Evolutionary conservation across 2,329 filamentous ascomycete species (phyloP).

Genomic region (Paecilomyces formosus): DNA sequence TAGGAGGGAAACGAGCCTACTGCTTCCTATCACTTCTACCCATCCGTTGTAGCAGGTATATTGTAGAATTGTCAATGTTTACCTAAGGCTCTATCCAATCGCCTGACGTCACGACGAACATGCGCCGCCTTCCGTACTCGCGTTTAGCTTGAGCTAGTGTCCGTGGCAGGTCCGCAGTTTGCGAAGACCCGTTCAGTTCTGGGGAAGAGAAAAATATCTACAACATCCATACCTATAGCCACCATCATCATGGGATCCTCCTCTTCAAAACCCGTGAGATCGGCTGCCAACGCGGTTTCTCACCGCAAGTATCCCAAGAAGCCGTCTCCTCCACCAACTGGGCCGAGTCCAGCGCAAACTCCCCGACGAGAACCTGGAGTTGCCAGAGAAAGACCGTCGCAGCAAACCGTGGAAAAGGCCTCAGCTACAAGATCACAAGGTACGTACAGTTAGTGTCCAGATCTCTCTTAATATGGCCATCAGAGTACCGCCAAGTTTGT

Average conservation of each 20-base stretch:
- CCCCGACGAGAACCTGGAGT: slow-evolving; percentile 1
- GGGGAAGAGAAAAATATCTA: neutral
- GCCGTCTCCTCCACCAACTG: slow-evolving; percentile 30
- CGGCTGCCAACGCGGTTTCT: slow-evolving; percentile 42
- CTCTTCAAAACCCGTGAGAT: slow-evolving; percentile 48
- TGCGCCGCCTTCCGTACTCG: neutral
- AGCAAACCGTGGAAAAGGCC: slow-evolving; percentile 27
- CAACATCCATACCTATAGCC: neutral
- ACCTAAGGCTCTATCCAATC: neutral
- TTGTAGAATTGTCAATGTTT: neutral
- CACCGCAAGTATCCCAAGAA: slow-evolving; percentile 50
- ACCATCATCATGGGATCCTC: slow-evolving; percentile 46
- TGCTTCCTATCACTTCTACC: neutral
- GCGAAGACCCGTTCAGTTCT: neutral
- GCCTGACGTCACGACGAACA: neutral
- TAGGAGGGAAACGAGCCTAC: neutral
- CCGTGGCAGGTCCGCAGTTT: neutral
- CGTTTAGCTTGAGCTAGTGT: neutral
- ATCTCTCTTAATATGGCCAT: neutral
- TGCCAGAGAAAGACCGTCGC: slow-evolving; percentile 18
- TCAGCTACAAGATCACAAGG: slow-evolving; percentile 26
- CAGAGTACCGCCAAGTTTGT: too few relatives aligned
- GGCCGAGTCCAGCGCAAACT: slow-evolving; percentile 1
- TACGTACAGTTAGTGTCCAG: slow-evolving; percentile 11
- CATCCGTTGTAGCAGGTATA: neutral